Percentiles rank a stretch among this genome's conserved stretches.
These are phyloP conservation scores for Phanerodontia chrysosporium DNA, from an alignment of 768 basidiomycete genomes.

Conservation along the genomic window DNA sequence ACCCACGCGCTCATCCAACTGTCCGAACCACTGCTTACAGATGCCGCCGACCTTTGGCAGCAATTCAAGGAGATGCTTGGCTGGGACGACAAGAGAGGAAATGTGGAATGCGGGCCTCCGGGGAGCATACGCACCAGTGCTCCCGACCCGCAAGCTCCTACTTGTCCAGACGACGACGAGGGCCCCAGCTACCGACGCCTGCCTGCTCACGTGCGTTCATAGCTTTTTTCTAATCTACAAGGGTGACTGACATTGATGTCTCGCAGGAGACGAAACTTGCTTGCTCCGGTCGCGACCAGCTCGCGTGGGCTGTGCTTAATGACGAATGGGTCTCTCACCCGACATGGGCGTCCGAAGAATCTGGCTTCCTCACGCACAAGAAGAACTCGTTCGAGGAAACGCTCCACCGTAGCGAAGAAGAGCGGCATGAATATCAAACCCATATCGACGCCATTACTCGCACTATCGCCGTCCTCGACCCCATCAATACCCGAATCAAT, in stretches of 20 bases:
- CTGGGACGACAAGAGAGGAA: constrained; percentile 65
- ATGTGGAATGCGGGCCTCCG: constrained; percentile 65
- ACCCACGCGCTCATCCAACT: constrained; percentile 75
- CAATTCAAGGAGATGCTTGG: constrained; percentile 87
- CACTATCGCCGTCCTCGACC: constrained; percentile 89
- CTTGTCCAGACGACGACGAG: constrained; percentile 78
- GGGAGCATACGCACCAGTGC: constrained; percentile 74
- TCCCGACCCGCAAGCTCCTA: constrained; percentile 72
- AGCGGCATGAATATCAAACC: constrained; percentile 96
- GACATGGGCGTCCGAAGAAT: constrained; percentile 95
- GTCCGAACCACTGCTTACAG: constrained; percentile 77
- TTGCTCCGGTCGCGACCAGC: constrained; percentile 91
- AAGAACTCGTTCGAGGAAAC: constrained; percentile 97
- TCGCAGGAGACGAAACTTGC: constrained; percentile 80
- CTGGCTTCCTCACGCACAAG: constrained; percentile 91
- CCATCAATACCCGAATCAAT: constrained; percentile 77
- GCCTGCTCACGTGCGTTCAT: constrained; percentile 73
- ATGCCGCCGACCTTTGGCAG: constrained; percentile 69
- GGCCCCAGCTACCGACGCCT: constrained; percentile 93
- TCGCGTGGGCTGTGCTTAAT: constrained; percentile 94
- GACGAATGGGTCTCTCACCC: constrained; percentile 99
- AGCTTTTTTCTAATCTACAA: not conserved
- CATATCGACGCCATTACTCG: constrained; percentile 87
- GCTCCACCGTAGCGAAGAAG: constrained; percentile 95
- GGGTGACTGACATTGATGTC: not conserved